Percentiles rank a stretch among this genome's conserved stretches.
phyloP scores from a whole-genome alignment of 2,329 filamentous ascomycete genomes.

The Venturia oleaginea region DNA sequence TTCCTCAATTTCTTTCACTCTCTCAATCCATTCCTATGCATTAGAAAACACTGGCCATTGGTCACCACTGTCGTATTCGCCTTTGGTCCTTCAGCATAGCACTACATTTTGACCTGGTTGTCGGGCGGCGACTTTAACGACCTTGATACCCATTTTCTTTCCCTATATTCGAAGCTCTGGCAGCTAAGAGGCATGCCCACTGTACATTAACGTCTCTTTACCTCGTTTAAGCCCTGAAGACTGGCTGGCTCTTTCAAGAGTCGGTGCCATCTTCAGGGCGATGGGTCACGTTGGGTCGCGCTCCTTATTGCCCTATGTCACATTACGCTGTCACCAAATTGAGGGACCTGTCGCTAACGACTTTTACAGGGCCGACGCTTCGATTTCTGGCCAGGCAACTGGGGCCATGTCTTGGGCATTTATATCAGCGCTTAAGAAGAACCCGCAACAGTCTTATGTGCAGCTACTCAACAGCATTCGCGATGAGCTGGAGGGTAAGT shows the following conservation, averaged over 20 bases:
- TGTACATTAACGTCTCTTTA: conserved; percentile 9
- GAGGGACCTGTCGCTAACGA: neutral
- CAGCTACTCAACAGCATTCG: conserved; percentile 92
- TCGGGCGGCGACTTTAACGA: neutral
- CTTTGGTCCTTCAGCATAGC: neutral
- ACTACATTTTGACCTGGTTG: neutral
- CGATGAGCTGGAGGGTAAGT: conserved; percentile 77
- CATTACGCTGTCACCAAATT: neutral
- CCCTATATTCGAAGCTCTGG: neutral
- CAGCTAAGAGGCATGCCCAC: neutral
- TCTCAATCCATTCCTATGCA: neutral
- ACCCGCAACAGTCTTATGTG: conserved; percentile 92
- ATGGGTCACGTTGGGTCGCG: conserved; percentile 14
- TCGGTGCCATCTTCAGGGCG: conserved; percentile 13
- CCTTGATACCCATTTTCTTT: conserved; percentile 4
- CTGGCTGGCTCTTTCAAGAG: conserved; percentile 7
- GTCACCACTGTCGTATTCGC: neutral
- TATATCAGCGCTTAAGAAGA: conserved; percentile 81
- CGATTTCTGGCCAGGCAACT: conserved; percentile 78
- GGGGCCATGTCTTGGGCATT: conserved; percentile 99
- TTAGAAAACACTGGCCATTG: neutral
- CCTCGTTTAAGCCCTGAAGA: conserved; percentile 10
- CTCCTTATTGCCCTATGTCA: neutral
- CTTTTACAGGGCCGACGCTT: conserved; percentile 69
- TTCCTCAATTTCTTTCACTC: neutral